Evolutionary conservation across 108 stramenopile species (phyloP).

Genomic region (Schizochytrium sp.): DNA sequence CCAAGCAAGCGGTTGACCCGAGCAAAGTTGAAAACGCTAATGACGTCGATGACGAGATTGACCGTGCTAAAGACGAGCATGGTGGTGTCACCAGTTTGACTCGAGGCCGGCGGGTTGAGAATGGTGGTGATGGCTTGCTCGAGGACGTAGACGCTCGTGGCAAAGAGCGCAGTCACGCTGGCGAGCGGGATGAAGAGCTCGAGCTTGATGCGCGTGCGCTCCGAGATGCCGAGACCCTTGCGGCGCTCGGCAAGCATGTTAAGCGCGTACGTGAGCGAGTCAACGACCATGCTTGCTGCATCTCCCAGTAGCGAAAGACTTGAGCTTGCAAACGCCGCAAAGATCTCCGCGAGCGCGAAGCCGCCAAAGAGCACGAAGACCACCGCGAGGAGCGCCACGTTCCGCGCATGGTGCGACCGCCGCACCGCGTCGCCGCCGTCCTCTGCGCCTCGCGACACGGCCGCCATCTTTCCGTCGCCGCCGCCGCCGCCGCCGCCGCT

Average conservation of each 20-base stretch:
- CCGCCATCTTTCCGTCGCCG: background rate
- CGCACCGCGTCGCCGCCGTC: background rate
- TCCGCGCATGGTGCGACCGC: background rate
- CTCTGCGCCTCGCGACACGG: background rate
- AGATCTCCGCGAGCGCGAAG: background rate
- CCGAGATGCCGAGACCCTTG: background rate
- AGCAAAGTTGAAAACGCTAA: constrained; percentile 3
- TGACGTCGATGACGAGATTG: background rate
- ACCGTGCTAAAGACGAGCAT: background rate
- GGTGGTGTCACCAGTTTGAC: background rate
- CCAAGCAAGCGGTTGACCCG: background rate
- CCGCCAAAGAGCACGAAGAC: constrained; percentile 16
- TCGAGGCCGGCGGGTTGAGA: background rate
- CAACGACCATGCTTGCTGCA: constrained; percentile 16
- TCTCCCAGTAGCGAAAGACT: background rate
- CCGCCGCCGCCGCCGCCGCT: background rate
- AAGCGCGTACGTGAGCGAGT: background rate
- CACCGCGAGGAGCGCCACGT: background rate
- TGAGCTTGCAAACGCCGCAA: background rate
- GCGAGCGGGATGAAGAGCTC: background rate
- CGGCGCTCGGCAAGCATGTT: constrained; percentile 5
- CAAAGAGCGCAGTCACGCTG: background rate
- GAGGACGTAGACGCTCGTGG: background rate
- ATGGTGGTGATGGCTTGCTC: background rate
- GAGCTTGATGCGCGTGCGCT: constrained; percentile 6